phyloP scores from a whole-genome alignment of 495 filamentous ascomycete genomes.

The Penicillium crystallinum region DNA sequence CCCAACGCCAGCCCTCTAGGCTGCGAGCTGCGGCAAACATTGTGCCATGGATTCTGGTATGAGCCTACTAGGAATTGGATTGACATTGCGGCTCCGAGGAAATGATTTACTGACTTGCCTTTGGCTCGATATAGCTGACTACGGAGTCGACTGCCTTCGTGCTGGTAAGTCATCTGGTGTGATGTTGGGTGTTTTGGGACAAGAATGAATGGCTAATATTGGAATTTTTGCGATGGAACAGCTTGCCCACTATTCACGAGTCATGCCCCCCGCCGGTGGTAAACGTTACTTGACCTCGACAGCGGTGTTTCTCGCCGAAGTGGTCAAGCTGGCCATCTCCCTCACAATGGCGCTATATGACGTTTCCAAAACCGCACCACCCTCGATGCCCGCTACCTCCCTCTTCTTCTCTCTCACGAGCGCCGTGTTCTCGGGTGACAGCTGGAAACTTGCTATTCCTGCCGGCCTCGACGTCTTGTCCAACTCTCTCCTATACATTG shows the following conservation, averaged over 20 bases:
- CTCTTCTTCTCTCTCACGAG: conserved; percentile 74
- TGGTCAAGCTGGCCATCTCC: conserved; percentile 82
- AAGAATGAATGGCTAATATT: conserved; percentile 9
- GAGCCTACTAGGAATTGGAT: conserved; percentile 9
- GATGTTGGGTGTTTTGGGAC: background rate
- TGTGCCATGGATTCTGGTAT: conserved; percentile 72
- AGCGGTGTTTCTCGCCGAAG: conserved; percentile 89
- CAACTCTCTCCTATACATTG: conserved; percentile 88
- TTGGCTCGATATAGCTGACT: conserved; percentile 27
- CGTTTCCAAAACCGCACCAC: conserved; percentile 65
- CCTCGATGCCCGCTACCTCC: conserved; percentile 70
- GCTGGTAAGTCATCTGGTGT: conserved; percentile 29
- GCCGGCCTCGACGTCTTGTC: conserved; percentile 85
- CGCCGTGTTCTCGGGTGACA: conserved; percentile 83
- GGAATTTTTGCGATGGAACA: conserved; percentile 20
- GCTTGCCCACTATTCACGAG: conserved; percentile 88
- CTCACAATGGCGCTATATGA: conserved; percentile 85
- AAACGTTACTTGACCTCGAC: conserved; percentile 91
- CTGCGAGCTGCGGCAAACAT: conserved; percentile 71
- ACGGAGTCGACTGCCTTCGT: conserved; percentile 38
- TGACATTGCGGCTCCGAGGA: background rate
- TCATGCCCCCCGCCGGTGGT: conserved; percentile 77
- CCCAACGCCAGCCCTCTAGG: conserved; percentile 34
- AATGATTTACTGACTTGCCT: conserved; percentile 16
- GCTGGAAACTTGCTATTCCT: conserved; percentile 93